Conservation (phyloP, 306 rosid species). For the Delonix regia region DNA sequence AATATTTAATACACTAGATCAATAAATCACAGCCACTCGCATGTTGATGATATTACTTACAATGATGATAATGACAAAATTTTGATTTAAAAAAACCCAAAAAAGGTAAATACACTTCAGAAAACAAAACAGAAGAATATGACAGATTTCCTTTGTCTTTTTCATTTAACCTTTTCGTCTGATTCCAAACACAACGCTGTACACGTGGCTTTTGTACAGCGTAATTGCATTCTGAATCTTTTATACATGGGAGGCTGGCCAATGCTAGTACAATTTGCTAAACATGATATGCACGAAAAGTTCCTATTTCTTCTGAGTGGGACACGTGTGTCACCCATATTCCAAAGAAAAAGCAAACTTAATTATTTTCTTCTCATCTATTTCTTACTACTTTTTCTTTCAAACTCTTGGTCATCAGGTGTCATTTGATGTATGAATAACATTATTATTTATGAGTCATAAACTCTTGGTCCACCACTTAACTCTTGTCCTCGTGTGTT, state of each 20-base stretch:
- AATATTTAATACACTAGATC: not conserved
- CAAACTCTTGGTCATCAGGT: no score
- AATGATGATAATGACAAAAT: not conserved
- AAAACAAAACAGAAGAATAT: not conserved
- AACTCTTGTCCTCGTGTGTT: no score
- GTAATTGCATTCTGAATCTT: not conserved
- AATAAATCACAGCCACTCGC: not conserved
- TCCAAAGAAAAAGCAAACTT: no score
- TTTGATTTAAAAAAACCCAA: not conserved
- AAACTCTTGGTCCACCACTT: no score
- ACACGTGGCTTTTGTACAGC: not conserved
- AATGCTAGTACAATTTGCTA: not conserved
- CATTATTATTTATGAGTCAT: no score
- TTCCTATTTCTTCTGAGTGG: not conserved
- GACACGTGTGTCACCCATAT: no score
- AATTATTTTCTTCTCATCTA: no score
- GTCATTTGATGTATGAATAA: no score
- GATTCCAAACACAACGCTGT: not conserved
- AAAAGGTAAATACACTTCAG: not conserved
- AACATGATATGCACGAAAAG: not conserved
- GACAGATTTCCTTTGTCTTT: not conserved
- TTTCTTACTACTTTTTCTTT: no score
- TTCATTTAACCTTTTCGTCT: not conserved
- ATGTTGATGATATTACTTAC: not conserved
- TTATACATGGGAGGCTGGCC: not conserved